Evolutionary conservation across 73 alveolate species (phyloP), one percentile per base, ranked within the genome.

Genomic region (Symbiodinium natans): DNA sequence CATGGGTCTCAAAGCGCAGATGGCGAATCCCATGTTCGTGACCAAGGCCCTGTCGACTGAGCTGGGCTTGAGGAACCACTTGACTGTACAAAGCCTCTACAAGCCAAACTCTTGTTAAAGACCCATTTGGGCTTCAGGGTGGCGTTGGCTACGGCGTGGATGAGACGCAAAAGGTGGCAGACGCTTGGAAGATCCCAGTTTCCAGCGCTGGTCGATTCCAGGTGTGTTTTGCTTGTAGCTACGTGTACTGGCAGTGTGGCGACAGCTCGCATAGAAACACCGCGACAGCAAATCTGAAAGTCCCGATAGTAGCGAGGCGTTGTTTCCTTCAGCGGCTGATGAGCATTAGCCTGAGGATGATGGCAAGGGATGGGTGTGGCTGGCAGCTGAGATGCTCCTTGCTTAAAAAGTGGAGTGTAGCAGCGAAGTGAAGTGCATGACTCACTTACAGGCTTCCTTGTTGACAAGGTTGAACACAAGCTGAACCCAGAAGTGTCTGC

Each of bases 361-460:
- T 33, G 93, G 93, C 93, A 84, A 84, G 93, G 93, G 93, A 68
- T 84, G 93, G 93, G 93, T 84, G 80, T 84, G 93, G 93, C 77
- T 84, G 93, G 93, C 93, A 2, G 93, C 93, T 31, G 93, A 84
- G 93, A 84, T 84, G 93, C 43, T 68, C 80, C 93, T 77, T 0
- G 93, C 21, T 13, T 46, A 46, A 46, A 13, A 46, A 6, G 59
- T n/a, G n/a, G n/a, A 6, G 13, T 46, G 59, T 46, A 9, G 59
- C 59, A 46, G 59, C 59, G 13, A 46, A 46, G 21, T 46, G 6
- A 46, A 46, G 21, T 46, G 59, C 13, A 46, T 46, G 59, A 46
- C 59, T 46, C 21, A 9, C 6, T 46, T 6, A 46, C 59, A 13
- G 59, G n/a, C n/a, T n/a, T n/a, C n/a, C n/a, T n/a, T n/a, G n/a